Evolutionary conservation across 768 basidiomycete genomes (phyloP), one percentile per base, ranked within the genome.

Genomic region (Rhizopogon vinicolor): DNA sequence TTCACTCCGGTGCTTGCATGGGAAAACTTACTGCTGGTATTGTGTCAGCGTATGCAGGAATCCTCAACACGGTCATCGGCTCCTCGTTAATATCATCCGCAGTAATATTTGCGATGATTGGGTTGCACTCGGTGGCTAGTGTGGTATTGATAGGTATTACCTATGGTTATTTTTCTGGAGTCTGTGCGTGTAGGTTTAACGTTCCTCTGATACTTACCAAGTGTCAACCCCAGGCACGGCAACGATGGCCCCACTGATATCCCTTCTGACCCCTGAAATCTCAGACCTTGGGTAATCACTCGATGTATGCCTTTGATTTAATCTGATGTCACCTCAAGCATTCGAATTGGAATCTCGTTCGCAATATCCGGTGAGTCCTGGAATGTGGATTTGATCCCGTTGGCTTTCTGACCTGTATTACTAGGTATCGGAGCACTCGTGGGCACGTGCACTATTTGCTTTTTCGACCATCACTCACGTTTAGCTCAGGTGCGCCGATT

Each of bases 91-190:
- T 64, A 14, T 68, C 72, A 5, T 66, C 72, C 7, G 56, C 73
- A 43, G 62, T 80, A 42, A 71, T 78, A 19, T 80, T 82, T 58
- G 72, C 73, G 29, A 75, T 77, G 52, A 62, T 77, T 35, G 68
- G 65, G 3, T 68, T 81, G 39, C 65, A 70, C 13, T 67, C 69
- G 56, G 70, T 67, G 1, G 65, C 69, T 5, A 69, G 72, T 8
- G 72, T 75, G 3, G 65, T 74, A 19, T 58, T 69, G 14, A 73
- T 79, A 56, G 72, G 70, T 2, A 52, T 75, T 28, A 60, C 81
- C 13, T 79, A 76, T 51, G 82, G 81, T 0, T 76, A 79, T 60
- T 80, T 79, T 57, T 68, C 69, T n/a, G 82, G 80, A 22, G 67
- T 66, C n/a, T 65, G 75, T 76, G 19, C 48, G 48, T 12, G 35